Evolutionary conservation across 2,329 filamentous ascomycete species (phyloP).

Genomic region (Kalmusia sp.): DNA sequence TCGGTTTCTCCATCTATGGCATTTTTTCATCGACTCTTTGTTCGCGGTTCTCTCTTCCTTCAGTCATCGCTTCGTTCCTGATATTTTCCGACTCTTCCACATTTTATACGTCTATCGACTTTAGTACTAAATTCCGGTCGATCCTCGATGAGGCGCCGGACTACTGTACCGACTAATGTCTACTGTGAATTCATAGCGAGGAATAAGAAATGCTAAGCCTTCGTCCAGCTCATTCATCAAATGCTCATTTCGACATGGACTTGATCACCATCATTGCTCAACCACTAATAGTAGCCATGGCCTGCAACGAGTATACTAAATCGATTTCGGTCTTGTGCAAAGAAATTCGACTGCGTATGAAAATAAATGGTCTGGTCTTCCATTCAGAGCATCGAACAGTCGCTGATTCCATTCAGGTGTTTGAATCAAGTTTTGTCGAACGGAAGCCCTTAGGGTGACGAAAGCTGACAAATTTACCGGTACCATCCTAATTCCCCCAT

Average conservation of each 20-base stretch:
- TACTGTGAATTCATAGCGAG: not conserved
- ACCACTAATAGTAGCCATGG: not conserved
- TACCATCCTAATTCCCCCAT: no score
- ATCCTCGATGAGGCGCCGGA: slow-evolving; percentile 13
- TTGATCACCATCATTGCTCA: slow-evolving; percentile 7
- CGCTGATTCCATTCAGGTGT: no score
- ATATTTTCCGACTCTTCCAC: not conserved
- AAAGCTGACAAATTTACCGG: no score
- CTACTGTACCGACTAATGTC: slow-evolving; percentile 4
- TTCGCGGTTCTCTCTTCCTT: not conserved
- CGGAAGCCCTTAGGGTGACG: no score
- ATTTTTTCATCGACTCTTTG: not conserved
- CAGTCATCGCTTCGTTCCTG: not conserved
- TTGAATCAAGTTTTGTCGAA: no score
- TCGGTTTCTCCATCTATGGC: not conserved
- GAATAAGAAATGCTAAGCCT: not conserved
- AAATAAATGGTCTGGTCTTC: no score
- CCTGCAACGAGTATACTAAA: not conserved
- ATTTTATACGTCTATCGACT: no score
- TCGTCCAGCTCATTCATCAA: not conserved
- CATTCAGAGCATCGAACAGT: no score
- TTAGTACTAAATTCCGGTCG: slow-evolving; percentile 7
- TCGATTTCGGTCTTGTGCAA: no score
- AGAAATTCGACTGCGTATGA: no score
- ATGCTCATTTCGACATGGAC: not conserved